Conservation (phyloP, 1,139 yeast species). For the Sugiyamaella paludigena region DNA sequence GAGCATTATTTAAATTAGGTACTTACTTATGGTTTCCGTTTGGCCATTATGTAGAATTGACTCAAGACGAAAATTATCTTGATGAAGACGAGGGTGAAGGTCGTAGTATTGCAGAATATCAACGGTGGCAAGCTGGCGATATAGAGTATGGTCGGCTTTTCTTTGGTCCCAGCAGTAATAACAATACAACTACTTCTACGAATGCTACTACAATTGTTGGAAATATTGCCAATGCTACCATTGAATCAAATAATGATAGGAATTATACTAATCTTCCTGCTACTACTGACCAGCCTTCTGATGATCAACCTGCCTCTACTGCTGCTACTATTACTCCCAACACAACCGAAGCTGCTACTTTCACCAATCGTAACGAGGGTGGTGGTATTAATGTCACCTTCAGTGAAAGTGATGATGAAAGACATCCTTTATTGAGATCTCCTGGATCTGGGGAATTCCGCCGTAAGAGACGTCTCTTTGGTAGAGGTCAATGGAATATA, state of each 20-base stretch:
- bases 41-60: slow-evolving; percentile 81
- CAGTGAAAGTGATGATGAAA: slow-evolving; percentile 20
- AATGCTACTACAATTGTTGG: not conserved
- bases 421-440: slow-evolving; percentile 19
- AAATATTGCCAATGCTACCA: not conserved
- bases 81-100: slow-evolving; percentile 91
- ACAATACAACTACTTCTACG: not conserved
- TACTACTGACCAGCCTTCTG: slow-evolving; percentile 1
- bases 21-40: slow-evolving; percentile 76
- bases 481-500: slow-evolving; percentile 88
- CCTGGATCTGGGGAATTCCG: slow-evolving; percentile 14
- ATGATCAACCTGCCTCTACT: slow-evolving; percentile 1
- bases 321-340: not conserved
- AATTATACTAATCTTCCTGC: not conserved
- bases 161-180: slow-evolving; percentile 54
- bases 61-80: slow-evolving; percentile 74
- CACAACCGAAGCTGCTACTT: slow-evolving; percentile 1
- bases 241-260: not conserved
- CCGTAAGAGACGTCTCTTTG: slow-evolving; percentile 61
- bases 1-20: slow-evolving; percentile 61
- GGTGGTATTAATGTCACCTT: slow-evolving; percentile 9
- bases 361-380: slow-evolving; percentile 11
- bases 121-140: slow-evolving; percentile 82
- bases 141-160: slow-evolving; percentile 57
- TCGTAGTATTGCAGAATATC: slow-evolving; percentile 77